These are phyloP conservation scores for Lachnellula suecica DNA, from an alignment of 2,329 filamentous ascomycete species.

Conservation along the genomic window DNA sequence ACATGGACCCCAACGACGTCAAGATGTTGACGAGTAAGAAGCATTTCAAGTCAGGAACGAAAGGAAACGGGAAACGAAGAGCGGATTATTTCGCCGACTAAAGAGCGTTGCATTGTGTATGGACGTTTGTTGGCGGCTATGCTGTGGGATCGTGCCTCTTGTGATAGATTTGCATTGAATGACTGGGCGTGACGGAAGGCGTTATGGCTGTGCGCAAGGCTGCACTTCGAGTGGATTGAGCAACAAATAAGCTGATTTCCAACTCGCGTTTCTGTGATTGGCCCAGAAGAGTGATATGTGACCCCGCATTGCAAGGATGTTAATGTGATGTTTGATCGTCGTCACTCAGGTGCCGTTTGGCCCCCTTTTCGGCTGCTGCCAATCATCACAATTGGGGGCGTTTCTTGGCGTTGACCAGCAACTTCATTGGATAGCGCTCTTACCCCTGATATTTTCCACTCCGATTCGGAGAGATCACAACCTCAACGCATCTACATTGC, in stretches of 20 bases:
- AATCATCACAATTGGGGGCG: not conserved
- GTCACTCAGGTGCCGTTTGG: not conserved
- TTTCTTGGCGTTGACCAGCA: constrained; percentile 7
- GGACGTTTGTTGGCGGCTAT: constrained; percentile 7
- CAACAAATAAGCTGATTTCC: constrained; percentile 1
- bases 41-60: constrained; percentile 82
- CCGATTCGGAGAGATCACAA: too few relatives aligned
- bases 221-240: not conserved
- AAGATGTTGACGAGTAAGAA: constrained; percentile 73
- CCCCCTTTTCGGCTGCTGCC: not conserved
- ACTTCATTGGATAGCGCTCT: constrained; percentile 3
- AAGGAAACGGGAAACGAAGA: constrained; percentile 47
- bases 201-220: constrained; percentile 6
- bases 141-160: not conserved
- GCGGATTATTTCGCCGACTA: constrained; percentile 36
- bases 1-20: constrained; percentile 79
- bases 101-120: constrained; percentile 2
- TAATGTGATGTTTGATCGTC: constrained; percentile 5
- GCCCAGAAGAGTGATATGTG: not conserved
- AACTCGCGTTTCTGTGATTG: constrained; percentile 4
- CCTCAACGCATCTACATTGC: not conserved
- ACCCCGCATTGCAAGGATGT: not conserved
- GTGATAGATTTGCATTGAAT: constrained; percentile 1
- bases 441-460: not conserved
- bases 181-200: constrained; percentile 4